Conservation (phyloP, 306 rosid genomes). For the Hippophae gyantsensis region DNA sequence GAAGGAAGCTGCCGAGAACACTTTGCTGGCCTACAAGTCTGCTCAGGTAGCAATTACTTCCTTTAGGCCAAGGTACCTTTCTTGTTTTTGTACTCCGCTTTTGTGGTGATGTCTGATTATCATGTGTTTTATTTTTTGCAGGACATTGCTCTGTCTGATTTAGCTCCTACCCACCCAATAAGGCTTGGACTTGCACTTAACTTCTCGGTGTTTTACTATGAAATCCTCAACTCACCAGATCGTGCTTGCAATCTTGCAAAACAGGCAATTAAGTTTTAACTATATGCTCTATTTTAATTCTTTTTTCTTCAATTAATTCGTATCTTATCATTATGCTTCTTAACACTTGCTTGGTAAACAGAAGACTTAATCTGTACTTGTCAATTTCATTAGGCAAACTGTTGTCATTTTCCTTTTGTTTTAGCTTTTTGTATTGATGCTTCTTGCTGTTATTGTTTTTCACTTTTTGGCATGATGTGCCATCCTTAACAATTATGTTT, state of each 20-base stretch:
- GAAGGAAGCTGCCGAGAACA: too few relatives aligned
- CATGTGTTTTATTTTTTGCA: conserved; percentile 17
- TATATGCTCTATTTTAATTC: too few relatives aligned
- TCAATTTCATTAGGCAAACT: too few relatives aligned
- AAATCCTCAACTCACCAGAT: conserved; percentile 92
- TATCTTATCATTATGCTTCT: not conserved
- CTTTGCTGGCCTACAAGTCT: too few relatives aligned
- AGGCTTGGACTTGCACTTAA: conserved; percentile 97
- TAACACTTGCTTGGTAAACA: not conserved
- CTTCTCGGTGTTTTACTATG: conserved; percentile 93
- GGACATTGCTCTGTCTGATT: conserved; percentile 78
- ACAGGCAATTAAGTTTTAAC: conserved; percentile 35
- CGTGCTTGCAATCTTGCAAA: conserved; percentile 97
- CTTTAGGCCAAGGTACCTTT: not conserved
- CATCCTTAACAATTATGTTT: too few relatives aligned
- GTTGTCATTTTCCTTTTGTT: too few relatives aligned
- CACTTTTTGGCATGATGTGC: too few relatives aligned
- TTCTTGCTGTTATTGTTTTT: too few relatives aligned
- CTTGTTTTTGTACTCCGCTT: not conserved
- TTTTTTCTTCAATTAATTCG: not conserved
- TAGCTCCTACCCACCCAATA: conserved; percentile 89
- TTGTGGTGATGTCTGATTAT: conserved; percentile 2
- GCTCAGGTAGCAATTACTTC: too few relatives aligned
- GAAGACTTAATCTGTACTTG: too few relatives aligned
- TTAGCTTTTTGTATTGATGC: too few relatives aligned